These are phyloP conservation scores for Solanum microdontum DNA, from an alignment of 257 asterid genomes.

Conservation along the genomic window DNA sequence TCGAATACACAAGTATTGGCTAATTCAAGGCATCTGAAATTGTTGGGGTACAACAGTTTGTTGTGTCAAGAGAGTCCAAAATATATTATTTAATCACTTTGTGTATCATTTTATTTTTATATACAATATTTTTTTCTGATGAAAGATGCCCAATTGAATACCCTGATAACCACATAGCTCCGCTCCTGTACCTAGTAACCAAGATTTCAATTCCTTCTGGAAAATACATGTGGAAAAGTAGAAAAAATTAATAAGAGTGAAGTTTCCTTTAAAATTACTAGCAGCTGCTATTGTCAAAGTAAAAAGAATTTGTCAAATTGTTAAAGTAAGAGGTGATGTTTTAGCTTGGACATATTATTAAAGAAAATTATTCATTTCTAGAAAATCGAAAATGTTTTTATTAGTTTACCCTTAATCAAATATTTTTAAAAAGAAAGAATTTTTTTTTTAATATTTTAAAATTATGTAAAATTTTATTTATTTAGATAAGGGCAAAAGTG, in stretches of 20 bases:
- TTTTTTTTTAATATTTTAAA: too few species aligned
- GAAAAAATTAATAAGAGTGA: neutral
- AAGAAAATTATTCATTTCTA: too few species aligned
- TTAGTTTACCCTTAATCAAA: neutral
- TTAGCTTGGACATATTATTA: neutral
- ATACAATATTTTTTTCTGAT: too few species aligned
- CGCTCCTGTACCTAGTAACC: neutral
- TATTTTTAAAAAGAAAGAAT: too few species aligned
- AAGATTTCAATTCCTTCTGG: neutral
- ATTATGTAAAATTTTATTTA: neutral
- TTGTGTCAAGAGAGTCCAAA: too few species aligned
- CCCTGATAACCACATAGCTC: neutral
- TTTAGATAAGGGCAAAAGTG: too few species aligned
- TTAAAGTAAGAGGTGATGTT: neutral
- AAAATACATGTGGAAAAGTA: neutral
- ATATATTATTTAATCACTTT: too few species aligned
- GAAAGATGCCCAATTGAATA: too few species aligned
- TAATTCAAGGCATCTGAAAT: neutral
- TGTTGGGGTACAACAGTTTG: fast-evolving
- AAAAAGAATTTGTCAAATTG: neutral
- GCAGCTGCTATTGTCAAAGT: neutral
- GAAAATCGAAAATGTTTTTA: too few species aligned
- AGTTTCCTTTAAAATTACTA: neutral
- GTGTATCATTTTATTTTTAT: too few species aligned
- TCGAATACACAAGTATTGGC: fast-evolving